phyloP scores from a whole-genome alignment of 441 rosid genomes.

The Isatis lusitanica region DNA sequence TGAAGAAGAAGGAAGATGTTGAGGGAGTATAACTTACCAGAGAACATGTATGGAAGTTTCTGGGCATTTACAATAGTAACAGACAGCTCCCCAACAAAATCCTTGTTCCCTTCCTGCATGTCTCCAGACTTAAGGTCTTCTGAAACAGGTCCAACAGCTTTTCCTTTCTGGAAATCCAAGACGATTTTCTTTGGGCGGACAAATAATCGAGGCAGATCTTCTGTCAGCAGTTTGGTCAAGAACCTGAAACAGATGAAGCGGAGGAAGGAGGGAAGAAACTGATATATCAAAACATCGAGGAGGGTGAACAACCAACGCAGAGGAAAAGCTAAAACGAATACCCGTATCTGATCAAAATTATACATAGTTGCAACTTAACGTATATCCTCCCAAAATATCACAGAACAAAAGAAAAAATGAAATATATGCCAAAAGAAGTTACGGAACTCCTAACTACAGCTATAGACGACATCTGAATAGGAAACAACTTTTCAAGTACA shows the following conservation, averaged over 20 bases:
- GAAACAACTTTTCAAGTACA: neutral
- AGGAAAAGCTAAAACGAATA: neutral
- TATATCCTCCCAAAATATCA: neutral
- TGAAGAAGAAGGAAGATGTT: neutral
- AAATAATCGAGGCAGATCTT: slow-evolving; percentile 86
- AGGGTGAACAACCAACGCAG: slow-evolving; percentile 5
- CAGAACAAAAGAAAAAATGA: neutral
- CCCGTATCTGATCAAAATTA: neutral
- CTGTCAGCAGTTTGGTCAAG: slow-evolving; percentile 88
- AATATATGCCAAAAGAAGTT: neutral
- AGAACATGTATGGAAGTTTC: slow-evolving; percentile 71
- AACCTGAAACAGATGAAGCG: slow-evolving; percentile 54
- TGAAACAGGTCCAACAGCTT: slow-evolving; percentile 83
- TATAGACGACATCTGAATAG: neutral
- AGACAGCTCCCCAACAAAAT: slow-evolving; percentile 89
- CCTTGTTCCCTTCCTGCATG: slow-evolving; percentile 82
- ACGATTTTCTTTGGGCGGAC: slow-evolving; percentile 97
- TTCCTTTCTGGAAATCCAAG: slow-evolving; percentile 90
- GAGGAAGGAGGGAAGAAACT: slow-evolving; percentile 1
- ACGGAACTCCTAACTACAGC: neutral
- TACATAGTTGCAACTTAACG: neutral
- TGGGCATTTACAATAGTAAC: slow-evolving; percentile 92
- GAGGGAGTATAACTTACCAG: slow-evolving; percentile 47
- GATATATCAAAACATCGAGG: slow-evolving; percentile 6
- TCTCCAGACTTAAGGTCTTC: slow-evolving; percentile 74